These are phyloP conservation scores for Boletus sp. DNA, from an alignment of 768 basidiomycete species.

Conservation along the genomic window DNA sequence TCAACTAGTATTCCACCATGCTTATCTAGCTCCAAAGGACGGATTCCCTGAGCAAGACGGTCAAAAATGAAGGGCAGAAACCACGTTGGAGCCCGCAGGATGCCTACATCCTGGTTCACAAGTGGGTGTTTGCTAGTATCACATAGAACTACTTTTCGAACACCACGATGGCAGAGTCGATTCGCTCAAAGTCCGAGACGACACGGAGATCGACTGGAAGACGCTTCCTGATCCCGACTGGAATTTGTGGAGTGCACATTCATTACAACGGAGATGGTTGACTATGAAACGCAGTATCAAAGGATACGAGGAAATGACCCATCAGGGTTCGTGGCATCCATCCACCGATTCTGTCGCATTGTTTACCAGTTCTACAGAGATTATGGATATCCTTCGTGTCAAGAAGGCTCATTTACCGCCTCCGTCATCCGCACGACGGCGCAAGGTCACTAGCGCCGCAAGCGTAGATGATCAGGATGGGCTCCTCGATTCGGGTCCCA, in stretches of 20 bases:
- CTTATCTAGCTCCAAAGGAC: conserved; percentile 48
- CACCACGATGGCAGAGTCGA: conserved; percentile 52
- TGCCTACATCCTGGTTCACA: conserved; percentile 78
- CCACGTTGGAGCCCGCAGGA: conserved; percentile 76
- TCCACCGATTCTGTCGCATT: not conserved
- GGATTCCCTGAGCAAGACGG: conserved; percentile 66
- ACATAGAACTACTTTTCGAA: not conserved
- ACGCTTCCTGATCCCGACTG: conserved; percentile 68
- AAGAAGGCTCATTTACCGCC: conserved; percentile 65
- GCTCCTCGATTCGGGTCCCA: conserved; percentile 21
- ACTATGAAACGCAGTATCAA: conserved; percentile 77
- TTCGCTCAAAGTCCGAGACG: conserved; percentile 70
- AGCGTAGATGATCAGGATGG: conserved; percentile 43
- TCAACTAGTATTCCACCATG: not conserved
- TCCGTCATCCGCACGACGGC: conserved; percentile 38
- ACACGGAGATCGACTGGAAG: conserved; percentile 87
- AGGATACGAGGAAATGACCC: conserved; percentile 78
- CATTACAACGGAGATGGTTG: conserved; percentile 75
- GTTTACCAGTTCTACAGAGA: conserved; percentile 46
- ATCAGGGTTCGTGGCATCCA: conserved; percentile 53
- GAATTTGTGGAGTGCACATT: conserved; percentile 84
- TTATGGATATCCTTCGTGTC: conserved; percentile 75
- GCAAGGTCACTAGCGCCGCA: conserved; percentile 54
- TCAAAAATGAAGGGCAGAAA: conserved; percentile 70
- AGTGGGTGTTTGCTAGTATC: conserved; percentile 40